Base-by-base conservation (phyloP, 176 grass and related monocot species). In the Musa schizocarpa region DNA sequence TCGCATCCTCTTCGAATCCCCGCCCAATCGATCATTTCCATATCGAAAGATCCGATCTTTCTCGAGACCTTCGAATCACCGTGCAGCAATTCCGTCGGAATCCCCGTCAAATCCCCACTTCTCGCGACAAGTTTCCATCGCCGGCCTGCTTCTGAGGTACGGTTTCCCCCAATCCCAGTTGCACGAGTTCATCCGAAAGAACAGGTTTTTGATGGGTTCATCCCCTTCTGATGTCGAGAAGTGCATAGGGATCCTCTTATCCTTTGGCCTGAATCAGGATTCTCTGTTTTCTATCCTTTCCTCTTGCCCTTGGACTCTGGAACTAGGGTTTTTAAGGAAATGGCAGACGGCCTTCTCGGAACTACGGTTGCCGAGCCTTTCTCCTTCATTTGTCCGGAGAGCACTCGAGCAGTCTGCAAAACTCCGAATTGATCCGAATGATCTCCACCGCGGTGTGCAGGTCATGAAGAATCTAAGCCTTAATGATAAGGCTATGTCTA, bases 391-490 rank as follows among this genome's bases (percentile, higher is more conserved):
- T 55, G 58, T 82, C 25, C 64, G 79, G 54, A 77, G 51, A 22
- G 54, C 75, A 58, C 48, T 82, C 6, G 76, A 83, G 69, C 76
- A 80, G 75, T 76, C 51, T 22, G 69, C 63, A 78, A 65, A 53
- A 24, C 68, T 75, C 63, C 19, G 50, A 24, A 73, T 63, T 61
- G 57, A 73, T 11, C 69, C 78, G 10, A 20, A 64, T 17, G 69
- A 80, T n/a, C 21, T 80, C 22, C 22, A 49, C 13, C 48, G 34
- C 1, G 49, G 34, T 73, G 69, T 73, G 25, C 48, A 9, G 50
- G 10, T 72, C 29, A 67, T 87, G 67, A 74, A 76, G 73, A 55
- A 65, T 74, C 21, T 78, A 21, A 78, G 67, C 27, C 81, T 87
- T 56, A 83, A 59, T 68, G 74, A 80, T 21, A 81, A 81, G 54